phyloP scores from a whole-genome alignment of 1,284 basidiomycete species.

The Albatrellus sp. region DNA sequence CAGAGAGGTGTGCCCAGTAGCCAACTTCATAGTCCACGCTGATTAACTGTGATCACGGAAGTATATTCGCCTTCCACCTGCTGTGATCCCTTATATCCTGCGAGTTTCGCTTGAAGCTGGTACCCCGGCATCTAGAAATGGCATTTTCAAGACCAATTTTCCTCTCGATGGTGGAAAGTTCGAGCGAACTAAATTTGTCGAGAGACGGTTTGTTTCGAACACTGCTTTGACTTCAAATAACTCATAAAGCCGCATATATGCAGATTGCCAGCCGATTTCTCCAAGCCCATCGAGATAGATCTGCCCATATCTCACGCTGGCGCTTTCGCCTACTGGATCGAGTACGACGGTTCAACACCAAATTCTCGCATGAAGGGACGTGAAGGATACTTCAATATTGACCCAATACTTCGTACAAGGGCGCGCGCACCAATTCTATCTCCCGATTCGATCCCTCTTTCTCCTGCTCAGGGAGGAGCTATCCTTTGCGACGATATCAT shows the following conservation, averaged over 20 bases:
- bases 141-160: conserved; percentile 89
- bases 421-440: conserved; percentile 64
- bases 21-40: conserved; percentile 8
- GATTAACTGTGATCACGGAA: conserved; percentile 19
- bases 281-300: conserved; percentile 84
- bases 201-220: conserved; percentile 55
- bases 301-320: conserved; percentile 91
- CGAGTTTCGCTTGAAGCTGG: conserved; percentile 85
- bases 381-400: conserved; percentile 91
- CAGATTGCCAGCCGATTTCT: conserved; percentile 72
- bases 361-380: conserved; percentile 63
- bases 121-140: conserved; percentile 77
- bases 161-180: conserved; percentile 85
- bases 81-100: conserved; percentile 79
- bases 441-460: conserved; percentile 36
- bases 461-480: conserved; percentile 34
- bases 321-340: conserved; percentile 88
- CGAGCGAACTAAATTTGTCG: conserved; percentile 61
- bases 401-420: conserved; percentile 73
- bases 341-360: conserved; percentile 60
- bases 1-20: conserved; percentile 50
- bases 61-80: conserved; percentile 92
- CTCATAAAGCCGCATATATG: conserved; percentile 1
- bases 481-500: conserved; percentile 35
- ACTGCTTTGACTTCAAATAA: conserved; percentile 1